Conservation (phyloP, 208 protist species). For the Acanthamoeba healyi region DNA sequence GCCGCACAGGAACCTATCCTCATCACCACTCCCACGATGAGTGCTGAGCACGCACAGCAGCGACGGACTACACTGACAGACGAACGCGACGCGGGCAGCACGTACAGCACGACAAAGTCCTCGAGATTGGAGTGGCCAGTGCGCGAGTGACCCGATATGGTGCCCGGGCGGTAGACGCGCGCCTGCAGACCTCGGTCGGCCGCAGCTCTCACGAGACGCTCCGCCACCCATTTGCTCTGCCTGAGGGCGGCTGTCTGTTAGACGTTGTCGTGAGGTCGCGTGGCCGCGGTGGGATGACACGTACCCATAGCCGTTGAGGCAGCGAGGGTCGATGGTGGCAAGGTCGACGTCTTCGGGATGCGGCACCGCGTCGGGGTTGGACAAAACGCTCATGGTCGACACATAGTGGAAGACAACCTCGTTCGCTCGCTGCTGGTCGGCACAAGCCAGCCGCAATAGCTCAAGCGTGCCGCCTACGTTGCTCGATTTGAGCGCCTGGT, state of each 20-base stretch:
- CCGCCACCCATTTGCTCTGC: constrained; percentile 54
- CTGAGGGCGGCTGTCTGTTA: too few species aligned
- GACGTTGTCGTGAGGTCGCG: too few species aligned
- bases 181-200: not conserved
- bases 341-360: constrained; percentile 43
- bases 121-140: constrained; percentile 36
- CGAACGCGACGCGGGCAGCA: not conserved
- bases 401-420: constrained; percentile 53
- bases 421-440: not conserved
- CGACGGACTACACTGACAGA: not conserved
- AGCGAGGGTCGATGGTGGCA: too few species aligned
- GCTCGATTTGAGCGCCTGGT: not conserved
- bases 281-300: too few species aligned
- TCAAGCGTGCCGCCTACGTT: not conserved
- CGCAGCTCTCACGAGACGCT: constrained; percentile 3
- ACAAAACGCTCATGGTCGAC: constrained; percentile 42
- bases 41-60: not conserved
- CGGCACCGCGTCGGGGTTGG: not conserved
- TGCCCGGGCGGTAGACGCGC: constrained; percentile 29
- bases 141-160: not conserved
- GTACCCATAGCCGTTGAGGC: constrained; percentile 32
- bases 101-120: constrained; percentile 65
- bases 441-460: constrained; percentile 70
- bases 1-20: not conserved
- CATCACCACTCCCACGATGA: not conserved